Evolutionary conservation across 1,139 yeast species (phyloP), one percentile per base, ranked within the genome.

Genomic region (Candida smagusa): DNA sequence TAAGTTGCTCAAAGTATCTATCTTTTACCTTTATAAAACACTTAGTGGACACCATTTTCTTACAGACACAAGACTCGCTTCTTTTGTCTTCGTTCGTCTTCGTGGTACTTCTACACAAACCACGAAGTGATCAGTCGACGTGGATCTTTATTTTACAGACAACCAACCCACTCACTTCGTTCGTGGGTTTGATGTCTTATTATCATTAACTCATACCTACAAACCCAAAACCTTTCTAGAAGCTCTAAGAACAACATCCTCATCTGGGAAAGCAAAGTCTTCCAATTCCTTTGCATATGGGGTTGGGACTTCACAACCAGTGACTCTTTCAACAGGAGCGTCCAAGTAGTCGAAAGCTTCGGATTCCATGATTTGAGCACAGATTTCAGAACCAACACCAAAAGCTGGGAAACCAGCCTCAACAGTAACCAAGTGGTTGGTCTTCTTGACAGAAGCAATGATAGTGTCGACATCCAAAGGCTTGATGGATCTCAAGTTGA

Each of bases 221-320:
- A 75, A 84, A 51, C 94, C 85, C 65, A 90, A 77, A 40, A 86
- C 96, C 69, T 85, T 84, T 77, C 84, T 90, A 52, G 83, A 81
- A 52, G 96, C 97, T 76, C 92, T 84, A 62, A 86, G 77, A 55
- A 94, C 85, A 50, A 89, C 80, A 59, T 88, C 95, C 43, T 86
- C 78, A 64, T 90, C 96, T 64, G 98, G 98, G 96, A 94, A 92
- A 41, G 98, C 97, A 63, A 92, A 87, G 72, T 86, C 95, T 78
- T 94, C 99, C 63, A 94, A 80, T 71, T 85, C 94, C 68, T 82
- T 79, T 53, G 97, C 96, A 64, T 94, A 94, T 49, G 99, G 99
- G 53, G 98, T 94, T 63, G 99, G 98, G 28, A 90, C 97, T 72
- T 94, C 99, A 61, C 97, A 95, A 66, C 98, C 98, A 44, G 98